Base-by-base conservation (phyloP, 352 stramenopile genomes). In the Phytopythium montanum region DNA sequence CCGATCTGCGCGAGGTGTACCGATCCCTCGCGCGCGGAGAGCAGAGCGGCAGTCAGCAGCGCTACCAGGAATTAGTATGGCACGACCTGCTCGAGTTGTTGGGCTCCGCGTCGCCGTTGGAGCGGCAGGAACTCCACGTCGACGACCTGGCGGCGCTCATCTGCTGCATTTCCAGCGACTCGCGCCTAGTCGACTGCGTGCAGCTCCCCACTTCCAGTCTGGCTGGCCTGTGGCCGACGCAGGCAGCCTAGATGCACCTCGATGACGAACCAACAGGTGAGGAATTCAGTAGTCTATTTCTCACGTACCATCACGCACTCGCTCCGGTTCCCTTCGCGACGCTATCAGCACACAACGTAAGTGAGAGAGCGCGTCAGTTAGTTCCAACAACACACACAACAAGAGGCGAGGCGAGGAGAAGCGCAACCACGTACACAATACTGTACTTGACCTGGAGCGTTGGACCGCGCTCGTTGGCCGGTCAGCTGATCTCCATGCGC, bases 401-500 rank as follows among this genome's bases (percentile, higher is more conserved):
- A 21, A 31, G 52, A 18, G 18, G 33, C 33, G 9, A 36, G 23
- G 25, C 52, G 23, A 13, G 21, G n/a, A n/a, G n/a, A n/a, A n/a
- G n/a, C n/a, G n/a, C n/a, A 9, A 23, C 25, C 28, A 36, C 53
- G 49, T 59, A 42, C 49, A 34, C 44, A 56, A 56, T 56, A 56
- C 12, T 56, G 34, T 59, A 49, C 53, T 59, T 51, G 34, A 42
- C 25, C 36, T 49, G 34, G 34, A 42, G 53, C 49, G 5, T 18
- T 12, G 4, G n/a, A 18, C 23, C 9, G 44, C 23, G 28, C 44
- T 26, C n/a, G 10, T 29, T 10, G 39, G 28, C 38, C 18, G 31
- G 55, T 79, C 70, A 91, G 38, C 66, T 70, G 51, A 92, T 70
- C 67, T 87, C 72, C 58, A 90, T 72, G 69, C 79, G 76, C 56